Evolutionary conservation across 306 rosid genomes (phyloP).

Genomic region (Casuarina equisetifolia): DNA sequence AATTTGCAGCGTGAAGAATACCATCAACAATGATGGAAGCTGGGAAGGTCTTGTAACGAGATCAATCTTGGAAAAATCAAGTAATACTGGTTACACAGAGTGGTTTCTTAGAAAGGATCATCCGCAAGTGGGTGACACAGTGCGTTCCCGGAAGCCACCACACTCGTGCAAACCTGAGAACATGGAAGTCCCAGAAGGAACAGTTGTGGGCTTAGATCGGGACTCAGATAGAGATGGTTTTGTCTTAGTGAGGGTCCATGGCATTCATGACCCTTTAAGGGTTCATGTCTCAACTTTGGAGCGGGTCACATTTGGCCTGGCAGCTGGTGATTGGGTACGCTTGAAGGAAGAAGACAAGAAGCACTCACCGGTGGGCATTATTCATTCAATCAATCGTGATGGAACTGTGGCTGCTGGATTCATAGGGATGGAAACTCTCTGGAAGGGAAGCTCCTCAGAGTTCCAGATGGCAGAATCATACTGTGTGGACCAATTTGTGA

Average conservation of each 20-base stretch:
- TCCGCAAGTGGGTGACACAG: conserved; percentile 78
- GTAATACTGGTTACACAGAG: conserved; percentile 50
- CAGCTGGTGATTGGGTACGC: conserved; percentile 81
- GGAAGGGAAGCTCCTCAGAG: conserved; percentile 68
- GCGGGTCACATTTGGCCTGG: conserved; percentile 73
- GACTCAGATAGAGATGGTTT: conserved; percentile 50
- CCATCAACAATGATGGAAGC: conserved; percentile 49
- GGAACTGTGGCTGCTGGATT: conserved; percentile 70
- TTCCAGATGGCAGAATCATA: conserved; percentile 75
- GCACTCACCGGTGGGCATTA: conserved; percentile 79
- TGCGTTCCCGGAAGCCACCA: conserved; percentile 76
- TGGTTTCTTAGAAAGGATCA: conserved; percentile 87
- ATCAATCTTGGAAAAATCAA: conserved; percentile 47
- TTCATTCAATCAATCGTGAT: conserved; percentile 67
- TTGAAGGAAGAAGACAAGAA: conserved; percentile 57
- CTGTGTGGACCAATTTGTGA: conserved; percentile 77
- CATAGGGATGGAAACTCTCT: conserved; percentile 69
- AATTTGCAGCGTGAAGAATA: conserved; percentile 63
- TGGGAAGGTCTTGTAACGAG: conserved; percentile 58
- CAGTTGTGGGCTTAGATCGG: conserved; percentile 66
- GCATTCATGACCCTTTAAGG: conserved; percentile 79
- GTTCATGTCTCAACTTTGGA: conserved; percentile 61
- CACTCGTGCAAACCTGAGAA: conserved; percentile 64
- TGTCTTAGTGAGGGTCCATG: conserved; percentile 75
- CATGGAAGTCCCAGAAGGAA: conserved; percentile 85